Evolutionary conservation across 768 basidiomycete species (phyloP), one percentile per base, ranked within the genome.

Genomic region (Rhodosporidiobolus sp.): DNA sequence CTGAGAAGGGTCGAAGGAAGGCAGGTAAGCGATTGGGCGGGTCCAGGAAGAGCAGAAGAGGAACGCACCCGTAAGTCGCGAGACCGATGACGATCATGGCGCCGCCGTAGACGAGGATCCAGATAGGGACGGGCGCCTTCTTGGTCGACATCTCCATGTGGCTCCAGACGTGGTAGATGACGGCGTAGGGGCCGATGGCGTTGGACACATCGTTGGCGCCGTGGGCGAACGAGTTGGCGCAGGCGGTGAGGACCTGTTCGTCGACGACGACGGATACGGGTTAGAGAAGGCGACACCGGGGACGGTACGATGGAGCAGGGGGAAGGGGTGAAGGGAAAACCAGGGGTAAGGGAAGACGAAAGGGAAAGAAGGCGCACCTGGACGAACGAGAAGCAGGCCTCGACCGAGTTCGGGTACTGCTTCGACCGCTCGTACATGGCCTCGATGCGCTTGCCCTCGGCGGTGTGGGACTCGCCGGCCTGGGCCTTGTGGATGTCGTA

Each of bases 321-420:
- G n/a, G n/a, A n/a, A n/a, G n/a, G n/a, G n/a, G n/a, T n/a, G n/a
- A n/a, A n/a, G n/a, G n/a, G n/a, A n/a, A n/a, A n/a, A n/a, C n/a
- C n/a, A n/a, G n/a, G n/a, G n/a, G n/a, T n/a, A n/a, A n/a, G n/a
- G n/a, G n/a, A n/a, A n/a, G n/a, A n/a, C n/a, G n/a, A n/a, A n/a
- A 64, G 10, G 22, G 46, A 48, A 55, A 45, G 14, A 65, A 28
- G 16, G 52, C 49, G 48, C n/a, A 82, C 80, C 67, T 84, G 83
- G 35, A 84, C 76, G 79, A 83, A 84, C 14, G 82, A 82, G 80
- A 78, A 84, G 34, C 79, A 64, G 74, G 83, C 82, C 75, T 84
- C 83, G 66, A 81, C 80, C 69, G 83, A 82, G 79, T 83, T 83
- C 61, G 78, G 77, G 80, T 82, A 83, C 63, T 82, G 80, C 54